A percentile compares a stretch with the other conserved stretches of the same genome.
Conservation (phyloP, 73 alveolate species). For the Tetrahymena malaccensis region DNA sequence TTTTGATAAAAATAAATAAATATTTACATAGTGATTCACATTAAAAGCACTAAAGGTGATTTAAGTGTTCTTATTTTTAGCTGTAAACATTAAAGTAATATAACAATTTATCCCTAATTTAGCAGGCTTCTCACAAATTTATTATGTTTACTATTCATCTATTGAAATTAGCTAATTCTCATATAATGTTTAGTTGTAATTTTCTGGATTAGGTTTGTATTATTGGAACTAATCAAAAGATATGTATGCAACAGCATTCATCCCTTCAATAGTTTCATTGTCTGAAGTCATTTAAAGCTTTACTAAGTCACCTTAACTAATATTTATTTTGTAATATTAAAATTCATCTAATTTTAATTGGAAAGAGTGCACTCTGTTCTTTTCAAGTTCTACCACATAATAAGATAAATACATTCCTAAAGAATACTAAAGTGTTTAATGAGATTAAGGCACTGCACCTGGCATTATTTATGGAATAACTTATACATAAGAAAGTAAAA, state of each 20-base stretch:
- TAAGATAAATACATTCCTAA: background rate
- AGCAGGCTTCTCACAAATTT: background rate
- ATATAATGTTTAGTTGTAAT: background rate
- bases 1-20: too few species aligned
- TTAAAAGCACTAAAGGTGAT: background rate
- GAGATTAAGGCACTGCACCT: background rate
- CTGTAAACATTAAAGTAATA: background rate
- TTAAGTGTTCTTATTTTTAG: background rate
- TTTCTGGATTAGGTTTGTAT: background rate
- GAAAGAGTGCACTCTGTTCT: background rate
- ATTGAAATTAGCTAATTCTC: background rate
- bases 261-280: background rate
- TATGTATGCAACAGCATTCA: background rate
- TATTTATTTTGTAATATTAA: too few species aligned
- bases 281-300: background rate
- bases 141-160: background rate
- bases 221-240: background rate
- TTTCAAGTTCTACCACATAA: background rate
- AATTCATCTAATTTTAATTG: background rate
- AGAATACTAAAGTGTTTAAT: background rate
- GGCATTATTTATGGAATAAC: background rate
- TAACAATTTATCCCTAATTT: background rate
- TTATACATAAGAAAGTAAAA: background rate
- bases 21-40: background rate
- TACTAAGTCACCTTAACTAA: background rate